Evolutionary conservation across 2,329 filamentous ascomycete genomes (phyloP).

Genomic region (Coniochaeta sp.): DNA sequence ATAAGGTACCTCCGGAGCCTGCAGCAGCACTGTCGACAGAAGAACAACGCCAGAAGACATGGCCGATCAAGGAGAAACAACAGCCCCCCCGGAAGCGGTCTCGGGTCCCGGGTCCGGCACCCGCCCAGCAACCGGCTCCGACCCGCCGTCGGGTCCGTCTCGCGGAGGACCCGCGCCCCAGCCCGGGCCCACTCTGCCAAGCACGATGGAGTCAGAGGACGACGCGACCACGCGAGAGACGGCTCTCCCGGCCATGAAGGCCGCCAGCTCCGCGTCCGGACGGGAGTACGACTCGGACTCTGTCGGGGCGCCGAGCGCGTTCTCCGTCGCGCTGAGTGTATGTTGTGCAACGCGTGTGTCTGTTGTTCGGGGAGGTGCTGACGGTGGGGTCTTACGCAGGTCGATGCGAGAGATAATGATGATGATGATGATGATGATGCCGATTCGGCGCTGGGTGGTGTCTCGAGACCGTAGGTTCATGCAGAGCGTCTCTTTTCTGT

Average conservation of each 20-base stretch:
- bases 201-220: background rate
- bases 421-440: background rate
- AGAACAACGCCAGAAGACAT: background rate
- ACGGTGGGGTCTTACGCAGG: background rate
- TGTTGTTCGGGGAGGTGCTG: background rate
- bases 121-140: background rate
- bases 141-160: background rate
- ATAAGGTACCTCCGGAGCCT: too few relatives aligned
- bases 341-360: background rate
- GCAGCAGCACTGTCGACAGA: too few relatives aligned
- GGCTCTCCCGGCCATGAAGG: background rate
- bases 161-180: background rate
- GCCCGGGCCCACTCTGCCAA: background rate
- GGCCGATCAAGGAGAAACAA: background rate
- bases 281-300: background rate
- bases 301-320: background rate
- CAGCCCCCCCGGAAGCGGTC: background rate
- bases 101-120: background rate
- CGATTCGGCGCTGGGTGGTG: background rate
- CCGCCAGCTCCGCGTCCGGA: background rate
- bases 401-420: background rate
- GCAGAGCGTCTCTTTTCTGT: background rate
- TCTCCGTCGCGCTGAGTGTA: background rate
- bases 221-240: background rate
- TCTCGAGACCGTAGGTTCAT: background rate